Evolutionary conservation across 495 filamentous ascomycete species (phyloP).

Genomic region (Corynascus novoguineensis): DNA sequence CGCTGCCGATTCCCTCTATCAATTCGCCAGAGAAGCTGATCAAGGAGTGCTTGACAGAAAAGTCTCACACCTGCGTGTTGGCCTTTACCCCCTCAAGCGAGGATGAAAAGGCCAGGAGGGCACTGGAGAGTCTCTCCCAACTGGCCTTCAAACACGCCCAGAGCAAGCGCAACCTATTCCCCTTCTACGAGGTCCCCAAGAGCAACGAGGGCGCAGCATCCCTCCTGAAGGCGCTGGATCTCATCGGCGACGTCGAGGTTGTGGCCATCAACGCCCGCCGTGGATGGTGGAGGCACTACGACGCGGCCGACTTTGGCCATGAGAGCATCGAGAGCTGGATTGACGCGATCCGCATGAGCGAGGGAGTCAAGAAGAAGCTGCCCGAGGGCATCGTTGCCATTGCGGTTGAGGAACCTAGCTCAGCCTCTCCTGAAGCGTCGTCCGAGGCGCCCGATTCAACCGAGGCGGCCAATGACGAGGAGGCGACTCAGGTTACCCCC

Average conservation of each 20-base stretch:
- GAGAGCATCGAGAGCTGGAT: constrained; percentile 75
- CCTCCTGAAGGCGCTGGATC: constrained; percentile 56
- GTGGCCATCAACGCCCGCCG: constrained; percentile 79
- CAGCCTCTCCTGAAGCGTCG: constrained; percentile 35
- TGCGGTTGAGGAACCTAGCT: constrained; percentile 42
- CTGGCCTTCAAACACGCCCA: constrained; percentile 66
- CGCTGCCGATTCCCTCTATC: constrained; percentile 49
- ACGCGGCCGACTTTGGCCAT: constrained; percentile 50
- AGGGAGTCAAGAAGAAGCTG: constrained; percentile 73
- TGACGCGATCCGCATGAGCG: constrained; percentile 79
- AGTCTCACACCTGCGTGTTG: constrained; percentile 80
- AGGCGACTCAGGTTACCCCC: constrained; percentile 31
- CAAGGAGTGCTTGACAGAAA: constrained; percentile 65
- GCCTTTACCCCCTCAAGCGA: constrained; percentile 60
- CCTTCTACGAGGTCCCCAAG: constrained; percentile 69
- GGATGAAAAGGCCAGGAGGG: constrained; percentile 51
- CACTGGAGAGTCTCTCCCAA: constrained; percentile 62
- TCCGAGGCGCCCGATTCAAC: constrained; percentile 38
- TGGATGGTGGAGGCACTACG: constrained; percentile 76
- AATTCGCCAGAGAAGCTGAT: constrained; percentile 51
- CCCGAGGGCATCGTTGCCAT: constrained; percentile 67
- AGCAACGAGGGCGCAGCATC: constrained; percentile 52
- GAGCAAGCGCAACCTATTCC: constrained; percentile 65
- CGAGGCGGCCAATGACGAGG: constrained; percentile 21
- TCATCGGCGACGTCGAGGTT: constrained; percentile 57